Percentiles rank a stretch among this genome's conserved stretches.
Conservation (phyloP, 768 basidiomycete genomes). For the Pleurotus giganteus region DNA sequence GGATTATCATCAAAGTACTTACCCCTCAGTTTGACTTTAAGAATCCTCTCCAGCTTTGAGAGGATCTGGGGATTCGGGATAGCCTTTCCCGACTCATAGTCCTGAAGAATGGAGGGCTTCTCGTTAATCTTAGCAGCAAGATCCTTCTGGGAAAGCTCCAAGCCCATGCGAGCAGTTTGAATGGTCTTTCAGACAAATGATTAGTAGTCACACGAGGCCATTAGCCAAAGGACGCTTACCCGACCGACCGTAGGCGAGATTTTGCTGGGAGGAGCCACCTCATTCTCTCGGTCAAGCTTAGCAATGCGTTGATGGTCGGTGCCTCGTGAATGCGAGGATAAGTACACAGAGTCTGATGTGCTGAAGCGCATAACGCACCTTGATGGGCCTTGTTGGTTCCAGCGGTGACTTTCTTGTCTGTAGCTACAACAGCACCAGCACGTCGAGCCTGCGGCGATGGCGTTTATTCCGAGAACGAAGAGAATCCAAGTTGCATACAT, state of each 20-base stretch:
- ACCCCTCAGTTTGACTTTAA: conserved; percentile 91
- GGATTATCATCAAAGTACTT: conserved; percentile 22
- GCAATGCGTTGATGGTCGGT: conserved; percentile 93
- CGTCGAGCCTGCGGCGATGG: conserved; percentile 59
- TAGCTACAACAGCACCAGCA: conserved; percentile 72
- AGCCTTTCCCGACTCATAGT: conserved; percentile 87
- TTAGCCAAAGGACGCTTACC: conserved; percentile 37
- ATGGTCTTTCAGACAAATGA: conserved; percentile 57
- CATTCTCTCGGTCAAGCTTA: conserved; percentile 93
- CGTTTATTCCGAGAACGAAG: conserved; percentile 11
- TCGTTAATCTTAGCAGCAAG: conserved; percentile 92
- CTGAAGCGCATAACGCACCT: conserved; percentile 39
- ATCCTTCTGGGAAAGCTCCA: conserved; percentile 87
- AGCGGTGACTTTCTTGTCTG: conserved; percentile 73
- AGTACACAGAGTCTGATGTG: not conserved
- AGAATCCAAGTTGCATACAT: conserved; percentile 23
- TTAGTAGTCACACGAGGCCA: conserved; percentile 8
- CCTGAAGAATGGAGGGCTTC: conserved; percentile 84
- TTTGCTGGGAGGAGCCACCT: conserved; percentile 90
- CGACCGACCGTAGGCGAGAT: conserved; percentile 70
- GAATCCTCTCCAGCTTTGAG: conserved; percentile 79
- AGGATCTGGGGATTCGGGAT: conserved; percentile 86
- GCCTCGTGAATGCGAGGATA: conserved; percentile 38
- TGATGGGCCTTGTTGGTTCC: conserved; percentile 77
- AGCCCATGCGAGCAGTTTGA: conserved; percentile 72